Conservation (phyloP, 371 early-diverging fungal species). For the Mucor sp. region DNA sequence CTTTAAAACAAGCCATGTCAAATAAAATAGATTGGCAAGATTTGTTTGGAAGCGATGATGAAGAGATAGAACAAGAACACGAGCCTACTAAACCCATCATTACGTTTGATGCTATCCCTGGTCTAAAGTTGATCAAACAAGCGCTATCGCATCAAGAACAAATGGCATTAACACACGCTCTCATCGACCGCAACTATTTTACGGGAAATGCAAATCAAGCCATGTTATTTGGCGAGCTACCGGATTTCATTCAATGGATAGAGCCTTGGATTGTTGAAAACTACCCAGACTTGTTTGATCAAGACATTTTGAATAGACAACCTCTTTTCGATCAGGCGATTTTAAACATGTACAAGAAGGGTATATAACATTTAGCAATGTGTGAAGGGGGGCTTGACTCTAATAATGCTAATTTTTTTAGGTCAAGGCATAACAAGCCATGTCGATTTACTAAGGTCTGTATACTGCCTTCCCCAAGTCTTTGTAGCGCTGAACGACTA, state of each 20-base stretch:
- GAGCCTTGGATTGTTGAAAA: conserved; percentile 9
- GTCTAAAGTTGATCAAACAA: conserved; percentile 25
- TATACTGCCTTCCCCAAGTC: background rate
- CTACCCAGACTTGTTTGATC: conserved; percentile 25
- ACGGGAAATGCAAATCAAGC: conserved; percentile 33
- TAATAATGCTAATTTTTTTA: background rate
- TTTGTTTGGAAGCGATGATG: conserved; percentile 44
- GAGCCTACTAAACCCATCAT: background rate
- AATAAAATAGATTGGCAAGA: conserved; percentile 34
- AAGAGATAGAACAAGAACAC: conserved; percentile 10
- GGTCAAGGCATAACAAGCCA: conserved; percentile 50
- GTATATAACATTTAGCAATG: conserved; percentile 21
- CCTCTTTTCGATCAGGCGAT: conserved; percentile 53
- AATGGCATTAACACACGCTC: conserved; percentile 30
- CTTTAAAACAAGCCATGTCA: background rate
- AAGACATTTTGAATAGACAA: conserved; percentile 21
- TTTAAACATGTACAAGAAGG: conserved; percentile 44
- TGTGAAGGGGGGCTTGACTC: background rate
- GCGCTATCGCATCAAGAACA: conserved; percentile 41
- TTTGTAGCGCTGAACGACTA: background rate
- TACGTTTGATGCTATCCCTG: conserved; percentile 24
- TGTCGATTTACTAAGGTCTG: conserved; percentile 46
- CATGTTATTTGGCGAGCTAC: conserved; percentile 48
- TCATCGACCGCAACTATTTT: conserved; percentile 32
- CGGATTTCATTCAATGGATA: conserved; percentile 24